Evolutionary conservation across 306 rosid species (phyloP).

Genomic region (Pyrus pyrifolia): DNA sequence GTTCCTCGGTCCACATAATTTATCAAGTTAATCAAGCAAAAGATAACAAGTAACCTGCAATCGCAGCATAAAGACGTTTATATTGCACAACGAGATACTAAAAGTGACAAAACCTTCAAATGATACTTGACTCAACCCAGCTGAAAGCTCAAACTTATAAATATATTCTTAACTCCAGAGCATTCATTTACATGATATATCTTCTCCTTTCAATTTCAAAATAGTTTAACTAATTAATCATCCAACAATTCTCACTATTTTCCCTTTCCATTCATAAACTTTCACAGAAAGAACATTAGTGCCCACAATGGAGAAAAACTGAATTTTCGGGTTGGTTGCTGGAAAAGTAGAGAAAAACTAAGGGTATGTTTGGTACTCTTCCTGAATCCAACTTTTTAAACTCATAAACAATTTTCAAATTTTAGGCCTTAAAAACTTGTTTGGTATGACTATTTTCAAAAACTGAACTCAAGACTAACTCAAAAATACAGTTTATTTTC

Average conservation of each 20-base stretch:
- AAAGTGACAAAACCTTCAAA: background rate
- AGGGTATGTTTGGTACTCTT: too few relatives aligned
- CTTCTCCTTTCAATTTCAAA: background rate
- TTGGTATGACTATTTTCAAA: too few relatives aligned
- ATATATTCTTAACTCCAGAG: background rate
- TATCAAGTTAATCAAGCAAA: slow-evolving; percentile 71
- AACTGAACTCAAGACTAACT: too few relatives aligned
- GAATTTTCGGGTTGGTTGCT: background rate
- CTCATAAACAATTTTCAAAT: too few relatives aligned
- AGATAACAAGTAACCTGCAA: slow-evolving; percentile 66
- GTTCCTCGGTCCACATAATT: slow-evolving; percentile 89
- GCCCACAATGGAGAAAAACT: background rate
- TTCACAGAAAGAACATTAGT: background rate
- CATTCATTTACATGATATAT: background rate
- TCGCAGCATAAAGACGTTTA: slow-evolving; percentile 6
- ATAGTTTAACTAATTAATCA: background rate
- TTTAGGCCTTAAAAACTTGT: too few relatives aligned
- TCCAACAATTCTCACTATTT: background rate
- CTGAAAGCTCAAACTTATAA: background rate
- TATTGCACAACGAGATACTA: background rate
- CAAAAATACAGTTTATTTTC: too few relatives aligned
- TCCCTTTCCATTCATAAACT: background rate
- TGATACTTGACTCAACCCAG: background rate
- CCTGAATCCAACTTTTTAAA: too few relatives aligned
- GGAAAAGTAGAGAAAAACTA: background rate